phyloP scores from a whole-genome alignment of 345 rosid genomes.

The Linum trigynum region DNA sequence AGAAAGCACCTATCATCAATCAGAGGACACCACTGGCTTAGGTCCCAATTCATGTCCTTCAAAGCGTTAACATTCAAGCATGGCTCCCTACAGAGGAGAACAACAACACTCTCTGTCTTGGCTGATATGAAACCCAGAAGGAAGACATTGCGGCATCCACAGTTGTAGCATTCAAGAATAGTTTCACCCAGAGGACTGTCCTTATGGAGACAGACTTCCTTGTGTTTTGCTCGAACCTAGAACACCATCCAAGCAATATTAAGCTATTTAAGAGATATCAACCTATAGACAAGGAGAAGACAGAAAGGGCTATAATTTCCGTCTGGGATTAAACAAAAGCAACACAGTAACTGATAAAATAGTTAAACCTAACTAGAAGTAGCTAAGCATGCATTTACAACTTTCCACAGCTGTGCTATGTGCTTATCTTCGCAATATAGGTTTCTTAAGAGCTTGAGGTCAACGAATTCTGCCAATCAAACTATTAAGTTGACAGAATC shows the following conservation, averaged over 20 bases:
- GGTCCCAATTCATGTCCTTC: conserved; percentile 99
- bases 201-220: conserved; percentile 99
- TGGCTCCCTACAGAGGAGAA: conserved; percentile 97
- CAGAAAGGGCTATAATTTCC: neutral
- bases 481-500: too few relatives aligned
- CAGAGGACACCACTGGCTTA: conserved; percentile 98
- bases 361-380: conserved; percentile 3
- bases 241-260: conserved; percentile 11
- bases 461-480: too few relatives aligned
- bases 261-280: neutral
- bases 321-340: neutral
- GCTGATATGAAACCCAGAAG: conserved; percentile 99
- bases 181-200: conserved; percentile 99
- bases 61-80: conserved; percentile 95
- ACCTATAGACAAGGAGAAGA: neutral
- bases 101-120: conserved; percentile 97
- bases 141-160: conserved; percentile 97
- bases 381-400: neutral
- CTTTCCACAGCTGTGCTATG: neutral
- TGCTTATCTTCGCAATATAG: neutral
- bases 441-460: neutral
- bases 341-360: neutral
- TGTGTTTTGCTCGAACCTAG: conserved; percentile 96
- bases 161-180: conserved; percentile 96
- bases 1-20: conserved; percentile 98